Base-by-base conservation (phyloP, 371 early-diverging fungal species). In the Mucor mucedo region DNA sequence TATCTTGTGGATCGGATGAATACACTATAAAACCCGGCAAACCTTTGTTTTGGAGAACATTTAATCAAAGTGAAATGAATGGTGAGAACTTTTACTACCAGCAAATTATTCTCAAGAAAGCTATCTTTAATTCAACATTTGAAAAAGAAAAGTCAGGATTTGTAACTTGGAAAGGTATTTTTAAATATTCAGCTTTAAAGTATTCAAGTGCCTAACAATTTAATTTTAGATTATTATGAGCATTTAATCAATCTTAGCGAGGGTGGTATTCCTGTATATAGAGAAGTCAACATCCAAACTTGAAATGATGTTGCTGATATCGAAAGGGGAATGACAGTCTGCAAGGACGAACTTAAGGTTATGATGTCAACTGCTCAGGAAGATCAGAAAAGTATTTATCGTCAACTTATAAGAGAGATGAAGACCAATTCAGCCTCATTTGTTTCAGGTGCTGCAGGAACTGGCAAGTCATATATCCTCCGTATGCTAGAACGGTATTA, bases 401-500 rank as follows among this genome's bases (percentile, higher is more conserved):
- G 21, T 3, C 14, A 29, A 9, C 7, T 60, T 2, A 60, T 29
- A 2, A 41, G 14, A 16, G 44, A 61, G 35, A 21, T 61, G 8
- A 11, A 16, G 32, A 45, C 35, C 2, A 53, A 54, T 11, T 44
- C 61, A 4, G 29, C 13, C 3, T 33, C 32, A 9, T 33, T 35
- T 53, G 32, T 61, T 0, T 54, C n/a, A n/a, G n/a, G n/a, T n/a
- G n/a, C n/a, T n/a, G n/a, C n/a, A n/a, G n/a, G n/a, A n/a, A n/a
- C n/a, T 52, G 54, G 54, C 4, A 54, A 54, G 30, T 53, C 61
- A 2, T 53, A 53, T 21, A 2, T 53, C 1, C 28, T 61, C 10
- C 13, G 45, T 53, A 61, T 53, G 54, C 29, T 59, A 3, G 61
- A 61, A 45, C 28, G 55, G 29, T 41, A 53, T 33, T 58, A 58